These are phyloP conservation scores for Mrakia blollopis DNA, from an alignment of 768 basidiomycete species.

Conservation along the genomic window DNA sequence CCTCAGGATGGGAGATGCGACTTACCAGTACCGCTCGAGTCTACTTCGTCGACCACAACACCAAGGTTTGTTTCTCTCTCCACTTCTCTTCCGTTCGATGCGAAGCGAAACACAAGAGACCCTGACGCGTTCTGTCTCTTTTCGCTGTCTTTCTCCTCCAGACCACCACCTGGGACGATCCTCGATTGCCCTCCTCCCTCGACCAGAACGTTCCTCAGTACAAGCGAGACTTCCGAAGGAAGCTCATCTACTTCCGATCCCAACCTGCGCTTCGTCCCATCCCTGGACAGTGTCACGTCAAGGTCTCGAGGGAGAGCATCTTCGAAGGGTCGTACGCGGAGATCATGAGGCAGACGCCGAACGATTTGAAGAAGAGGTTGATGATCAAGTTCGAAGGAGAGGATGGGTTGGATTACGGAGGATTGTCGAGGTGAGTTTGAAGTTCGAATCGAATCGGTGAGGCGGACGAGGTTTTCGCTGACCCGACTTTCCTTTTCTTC, in stretches of 20 bases:
- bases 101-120: background rate
- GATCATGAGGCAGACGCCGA: slow-evolving; percentile 98
- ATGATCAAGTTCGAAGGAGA: slow-evolving; percentile 99
- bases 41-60: slow-evolving; percentile 99
- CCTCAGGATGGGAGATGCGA: slow-evolving; percentile 99
- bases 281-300: slow-evolving; percentile 98
- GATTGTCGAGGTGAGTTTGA: slow-evolving; percentile 73
- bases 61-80: slow-evolving; percentile 41
- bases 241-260: slow-evolving; percentile 98
- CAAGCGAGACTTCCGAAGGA: slow-evolving; percentile 98
- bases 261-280: slow-evolving; percentile 97
- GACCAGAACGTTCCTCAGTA: slow-evolving; percentile 98
- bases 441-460: background rate
- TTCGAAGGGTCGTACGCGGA: slow-evolving; percentile 99
- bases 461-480: background rate
- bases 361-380: slow-evolving; percentile 93
- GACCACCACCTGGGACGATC: slow-evolving; percentile 99
- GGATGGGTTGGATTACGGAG: slow-evolving; percentile 97
- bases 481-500: slow-evolving; percentile 23
- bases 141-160: slow-evolving; percentile 51
- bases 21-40: slow-evolving; percentile 96
- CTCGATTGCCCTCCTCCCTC: slow-evolving; percentile 81
- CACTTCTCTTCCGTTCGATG: background rate
- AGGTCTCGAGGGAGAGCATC: slow-evolving; percentile 94
- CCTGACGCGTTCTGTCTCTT: no score